A percentile compares a stretch with the other conserved stretches of the same genome.
Evolutionary conservation across 331 rosid species (phyloP).

Genomic region (Pyrus hybrid): DNA sequence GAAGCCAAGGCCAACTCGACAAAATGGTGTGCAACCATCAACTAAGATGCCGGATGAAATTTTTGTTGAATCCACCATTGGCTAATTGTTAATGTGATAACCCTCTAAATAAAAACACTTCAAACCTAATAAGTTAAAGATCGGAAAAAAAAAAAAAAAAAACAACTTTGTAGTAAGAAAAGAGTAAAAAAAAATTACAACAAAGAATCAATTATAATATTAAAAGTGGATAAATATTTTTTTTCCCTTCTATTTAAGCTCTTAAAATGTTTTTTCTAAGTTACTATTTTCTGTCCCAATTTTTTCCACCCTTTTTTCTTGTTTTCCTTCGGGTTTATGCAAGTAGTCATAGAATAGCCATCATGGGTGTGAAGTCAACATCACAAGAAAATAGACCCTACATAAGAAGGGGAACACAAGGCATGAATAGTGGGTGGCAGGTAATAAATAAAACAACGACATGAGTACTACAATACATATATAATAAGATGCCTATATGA

Average conservation of each 20-base stretch:
- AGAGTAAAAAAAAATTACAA: neutral
- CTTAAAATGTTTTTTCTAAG: too few relatives aligned
- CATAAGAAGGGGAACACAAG: conserved; percentile 17
- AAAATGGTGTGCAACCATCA: neutral
- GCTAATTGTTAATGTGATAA: neutral
- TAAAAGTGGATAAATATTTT: too few relatives aligned
- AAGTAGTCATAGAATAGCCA: neutral
- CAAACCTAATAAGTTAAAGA: too few relatives aligned
- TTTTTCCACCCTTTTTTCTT: neutral
- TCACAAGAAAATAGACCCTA: conserved; percentile 24
- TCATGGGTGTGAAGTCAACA: conserved; percentile 24
- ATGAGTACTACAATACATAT: neutral
- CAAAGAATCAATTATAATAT: neutral
- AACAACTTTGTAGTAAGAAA: too few relatives aligned
- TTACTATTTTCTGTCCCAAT: too few relatives aligned
- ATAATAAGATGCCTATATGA: conserved; percentile 13
- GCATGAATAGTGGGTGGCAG: conserved; percentile 21
- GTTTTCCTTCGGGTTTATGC: neutral
- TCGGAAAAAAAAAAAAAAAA: too few relatives aligned
- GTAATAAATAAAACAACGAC: conserved; percentile 32
- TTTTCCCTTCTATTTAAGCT: neutral
- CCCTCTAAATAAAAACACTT: neutral
- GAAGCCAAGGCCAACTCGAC: neutral
- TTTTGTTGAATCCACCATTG: neutral
- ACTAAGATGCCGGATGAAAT: neutral